Conservation (phyloP, 495 filamentous ascomycete species). For the Talaromyces trachyspermus region DNA sequence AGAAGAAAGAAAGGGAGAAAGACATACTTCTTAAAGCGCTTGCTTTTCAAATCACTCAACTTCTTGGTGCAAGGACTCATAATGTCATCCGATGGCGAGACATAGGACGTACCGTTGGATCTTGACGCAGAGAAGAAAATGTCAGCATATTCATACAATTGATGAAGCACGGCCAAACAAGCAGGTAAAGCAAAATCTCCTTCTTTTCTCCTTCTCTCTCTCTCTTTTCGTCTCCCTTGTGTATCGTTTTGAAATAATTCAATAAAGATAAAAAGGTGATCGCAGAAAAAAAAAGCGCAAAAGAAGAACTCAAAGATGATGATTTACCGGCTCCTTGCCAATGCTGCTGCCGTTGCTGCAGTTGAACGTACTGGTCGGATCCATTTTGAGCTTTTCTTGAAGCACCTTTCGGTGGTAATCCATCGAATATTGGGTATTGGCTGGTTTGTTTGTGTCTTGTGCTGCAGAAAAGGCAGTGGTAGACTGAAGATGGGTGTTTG, state of each 20-base stretch:
- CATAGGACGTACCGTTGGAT: constrained; percentile 45
- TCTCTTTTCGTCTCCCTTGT: not conserved
- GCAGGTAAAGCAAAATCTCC: constrained; percentile 1
- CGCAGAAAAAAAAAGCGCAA: constrained; percentile 11
- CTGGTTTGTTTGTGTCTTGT: constrained; percentile 14
- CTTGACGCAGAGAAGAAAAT: not conserved
- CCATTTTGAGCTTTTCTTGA: constrained; percentile 57
- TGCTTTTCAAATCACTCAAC: constrained; percentile 73
- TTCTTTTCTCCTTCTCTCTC: not conserved
- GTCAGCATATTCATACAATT: not conserved
- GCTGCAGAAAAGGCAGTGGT: not conserved
- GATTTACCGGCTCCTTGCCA: constrained; percentile 3
- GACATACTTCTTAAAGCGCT: constrained; percentile 57
- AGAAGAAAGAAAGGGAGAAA: too few relatives aligned
- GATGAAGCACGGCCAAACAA: not conserved
- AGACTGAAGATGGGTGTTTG: constrained; percentile 34
- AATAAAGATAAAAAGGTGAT: constrained; percentile 4
- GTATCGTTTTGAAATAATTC: not conserved
- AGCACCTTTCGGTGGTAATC: constrained; percentile 75
- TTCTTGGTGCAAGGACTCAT: constrained; percentile 93
- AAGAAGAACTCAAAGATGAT: not conserved
- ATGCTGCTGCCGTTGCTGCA: not conserved
- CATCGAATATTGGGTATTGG: constrained; percentile 42
- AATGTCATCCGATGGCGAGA: constrained; percentile 89
- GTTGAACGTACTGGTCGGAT: constrained; percentile 51